phyloP scores from a whole-genome alignment of 805 yeast genomes.

The Lipomyces yamadae region DNA sequence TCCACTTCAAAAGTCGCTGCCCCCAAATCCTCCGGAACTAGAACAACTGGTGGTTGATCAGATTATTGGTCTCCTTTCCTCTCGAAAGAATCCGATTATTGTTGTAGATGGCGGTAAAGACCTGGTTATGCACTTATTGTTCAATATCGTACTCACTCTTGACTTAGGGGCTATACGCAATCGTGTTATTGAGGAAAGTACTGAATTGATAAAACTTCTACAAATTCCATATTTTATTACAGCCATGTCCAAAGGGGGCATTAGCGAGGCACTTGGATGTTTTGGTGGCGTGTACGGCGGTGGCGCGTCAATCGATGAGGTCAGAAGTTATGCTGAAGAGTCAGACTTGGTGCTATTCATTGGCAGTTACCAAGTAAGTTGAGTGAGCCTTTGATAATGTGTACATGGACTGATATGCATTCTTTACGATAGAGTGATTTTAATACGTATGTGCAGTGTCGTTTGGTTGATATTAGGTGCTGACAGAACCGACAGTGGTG shows the following conservation, averaged over 20 bases:
- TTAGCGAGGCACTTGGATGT: background rate
- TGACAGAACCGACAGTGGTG: background rate
- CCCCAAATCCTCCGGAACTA: constrained; percentile 42
- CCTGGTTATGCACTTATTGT: too few relatives aligned
- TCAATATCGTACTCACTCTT: too few relatives aligned
- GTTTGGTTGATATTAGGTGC: background rate
- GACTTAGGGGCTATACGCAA: background rate
- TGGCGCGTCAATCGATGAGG: background rate
- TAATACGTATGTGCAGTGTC: background rate
- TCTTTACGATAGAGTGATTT: background rate
- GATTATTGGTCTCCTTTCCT: background rate
- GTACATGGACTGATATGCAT: background rate
- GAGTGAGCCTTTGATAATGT: background rate
- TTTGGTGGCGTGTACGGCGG: background rate
- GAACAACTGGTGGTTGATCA: background rate
- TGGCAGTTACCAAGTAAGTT: background rate
- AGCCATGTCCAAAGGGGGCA: background rate
- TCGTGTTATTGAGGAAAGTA: background rate
- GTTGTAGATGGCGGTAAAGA: background rate
- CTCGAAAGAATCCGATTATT: background rate
- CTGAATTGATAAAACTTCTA: background rate
- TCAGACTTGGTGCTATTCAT: background rate
- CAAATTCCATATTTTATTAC: background rate
- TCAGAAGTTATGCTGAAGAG: background rate
- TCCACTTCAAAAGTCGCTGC: constrained; percentile 65